Evolutionary conservation across 23 red algal species (phyloP).

Genomic region (Pyropia haitanensis): DNA sequence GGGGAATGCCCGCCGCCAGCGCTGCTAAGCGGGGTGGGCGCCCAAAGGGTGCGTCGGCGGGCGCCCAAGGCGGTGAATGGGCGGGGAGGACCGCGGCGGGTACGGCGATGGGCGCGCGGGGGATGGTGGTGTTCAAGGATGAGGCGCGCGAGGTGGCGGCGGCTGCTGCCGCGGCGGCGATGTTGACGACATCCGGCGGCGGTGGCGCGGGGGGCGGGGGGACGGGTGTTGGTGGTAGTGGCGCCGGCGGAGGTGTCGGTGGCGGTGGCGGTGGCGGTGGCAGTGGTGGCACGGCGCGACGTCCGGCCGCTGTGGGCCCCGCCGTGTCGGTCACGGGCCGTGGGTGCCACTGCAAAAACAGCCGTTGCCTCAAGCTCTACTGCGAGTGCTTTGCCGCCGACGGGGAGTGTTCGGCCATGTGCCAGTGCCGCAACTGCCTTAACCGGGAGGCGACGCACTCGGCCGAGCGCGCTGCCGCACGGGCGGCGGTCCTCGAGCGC

Average conservation of each 20-base stretch:
- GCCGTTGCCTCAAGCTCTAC: slow-evolving; percentile 85
- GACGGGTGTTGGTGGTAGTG: not conserved
- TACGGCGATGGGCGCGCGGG: too few relatives aligned
- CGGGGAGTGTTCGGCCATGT: slow-evolving; percentile 46
- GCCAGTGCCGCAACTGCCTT: slow-evolving; percentile 75
- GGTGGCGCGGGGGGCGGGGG: not conserved
- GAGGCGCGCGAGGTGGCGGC: too few relatives aligned
- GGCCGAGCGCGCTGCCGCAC: slow-evolving; percentile 34
- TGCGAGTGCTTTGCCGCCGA: slow-evolving; percentile 94
- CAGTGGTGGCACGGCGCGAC: not conserved
- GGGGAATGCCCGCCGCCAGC: too few relatives aligned
- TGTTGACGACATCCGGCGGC: not conserved
- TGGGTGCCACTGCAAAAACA: slow-evolving; percentile 84
- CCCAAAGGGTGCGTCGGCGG: too few relatives aligned
- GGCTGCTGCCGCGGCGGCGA: not conserved
- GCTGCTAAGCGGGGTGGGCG: too few relatives aligned
- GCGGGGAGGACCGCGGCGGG: too few relatives aligned
- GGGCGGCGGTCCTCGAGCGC: slow-evolving; percentile 46
- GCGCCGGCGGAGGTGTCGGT: not conserved
- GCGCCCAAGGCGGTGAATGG: too few relatives aligned
- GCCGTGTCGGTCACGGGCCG: slow-evolving; percentile 7
- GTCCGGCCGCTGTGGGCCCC: not conserved
- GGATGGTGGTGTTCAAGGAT: too few relatives aligned
- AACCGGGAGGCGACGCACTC: slow-evolving; percentile 47
- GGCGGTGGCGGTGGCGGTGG: not conserved